Evolutionary conservation across 371 early-diverging fungal species (phyloP).

Genomic region (Capillidium rhysosporum): DNA sequence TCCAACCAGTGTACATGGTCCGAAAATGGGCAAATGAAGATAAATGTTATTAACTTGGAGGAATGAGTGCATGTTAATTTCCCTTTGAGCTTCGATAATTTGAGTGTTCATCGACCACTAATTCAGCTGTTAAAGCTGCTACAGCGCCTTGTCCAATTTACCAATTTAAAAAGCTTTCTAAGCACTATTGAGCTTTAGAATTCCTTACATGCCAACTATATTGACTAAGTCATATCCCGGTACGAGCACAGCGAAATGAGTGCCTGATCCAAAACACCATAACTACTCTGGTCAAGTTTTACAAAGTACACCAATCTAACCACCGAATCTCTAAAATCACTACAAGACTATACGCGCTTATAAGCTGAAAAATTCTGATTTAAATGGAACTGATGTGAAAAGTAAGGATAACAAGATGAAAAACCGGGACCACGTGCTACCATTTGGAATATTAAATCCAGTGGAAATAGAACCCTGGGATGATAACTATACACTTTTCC

Average conservation of each 20-base stretch:
- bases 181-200: not conserved
- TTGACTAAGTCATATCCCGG: not conserved
- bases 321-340: not conserved
- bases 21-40: constrained; percentile 59
- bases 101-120: constrained; percentile 28
- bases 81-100: constrained; percentile 14
- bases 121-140: constrained; percentile 62
- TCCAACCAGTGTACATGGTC: constrained; percentile 51
- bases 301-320: not conserved
- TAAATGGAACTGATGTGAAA: not conserved
- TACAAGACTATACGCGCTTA: not conserved
- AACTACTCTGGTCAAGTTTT: not conserved
- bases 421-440: not conserved
- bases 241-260: not conserved
- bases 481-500: not conserved
- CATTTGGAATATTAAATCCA: not conserved
- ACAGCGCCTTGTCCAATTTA: constrained; percentile 49
- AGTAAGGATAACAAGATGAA: not conserved
- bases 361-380: not conserved
- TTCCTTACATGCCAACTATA: not conserved
- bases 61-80: constrained; percentile 56
- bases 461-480: not conserved
- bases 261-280: not conserved
- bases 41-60: constrained; percentile 55
- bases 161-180: not conserved